Evolutionary conservation across 192 early-diverging fungal genomes (phyloP).

Genomic region (Funneliformis geosporum): DNA sequence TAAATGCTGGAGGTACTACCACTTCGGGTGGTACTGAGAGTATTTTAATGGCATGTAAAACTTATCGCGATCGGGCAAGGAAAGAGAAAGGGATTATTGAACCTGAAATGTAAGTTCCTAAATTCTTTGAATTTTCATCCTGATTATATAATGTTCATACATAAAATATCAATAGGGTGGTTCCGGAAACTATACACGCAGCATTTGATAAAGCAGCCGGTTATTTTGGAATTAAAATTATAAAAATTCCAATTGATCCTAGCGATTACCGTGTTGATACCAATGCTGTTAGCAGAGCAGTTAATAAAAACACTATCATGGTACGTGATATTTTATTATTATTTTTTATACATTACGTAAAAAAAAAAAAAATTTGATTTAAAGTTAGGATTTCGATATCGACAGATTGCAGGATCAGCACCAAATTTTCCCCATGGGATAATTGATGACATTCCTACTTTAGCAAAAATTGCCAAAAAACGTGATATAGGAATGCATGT

Average conservation of each 20-base stretch:
- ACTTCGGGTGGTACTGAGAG: conserved; percentile 95
- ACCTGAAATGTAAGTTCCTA: conserved; percentile 81
- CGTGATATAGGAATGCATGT: conserved; percentile 88
- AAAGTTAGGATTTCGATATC: not conserved
- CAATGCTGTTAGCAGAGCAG: conserved; percentile 72
- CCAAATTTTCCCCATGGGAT: conserved; percentile 94
- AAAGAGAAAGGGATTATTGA: conserved; percentile 76
- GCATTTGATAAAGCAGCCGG: conserved; percentile 94
- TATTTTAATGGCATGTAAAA: conserved; percentile 92
- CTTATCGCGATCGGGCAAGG: conserved; percentile 87
- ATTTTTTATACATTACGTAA: not conserved
- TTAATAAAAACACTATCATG: conserved; percentile 91
- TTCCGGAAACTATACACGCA: conserved; percentile 91
- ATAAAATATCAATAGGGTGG: conserved; percentile 54
- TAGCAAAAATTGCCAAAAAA: conserved; percentile 77
- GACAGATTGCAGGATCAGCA: conserved; percentile 82
- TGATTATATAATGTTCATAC: not conserved
- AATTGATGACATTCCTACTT: conserved; percentile 82
- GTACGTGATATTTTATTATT: conserved; percentile 36
- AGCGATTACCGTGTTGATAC: conserved; percentile 75
- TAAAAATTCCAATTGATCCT: conserved; percentile 81
- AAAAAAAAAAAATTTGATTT: not conserved
- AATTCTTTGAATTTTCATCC: not conserved
- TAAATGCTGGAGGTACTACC: conserved; percentile 76
- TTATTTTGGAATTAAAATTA: conserved; percentile 88